These are phyloP conservation scores for Crocinoboletus sp. DNA, from an alignment of 1,284 basidiomycete genomes.

Conservation along the genomic window DNA sequence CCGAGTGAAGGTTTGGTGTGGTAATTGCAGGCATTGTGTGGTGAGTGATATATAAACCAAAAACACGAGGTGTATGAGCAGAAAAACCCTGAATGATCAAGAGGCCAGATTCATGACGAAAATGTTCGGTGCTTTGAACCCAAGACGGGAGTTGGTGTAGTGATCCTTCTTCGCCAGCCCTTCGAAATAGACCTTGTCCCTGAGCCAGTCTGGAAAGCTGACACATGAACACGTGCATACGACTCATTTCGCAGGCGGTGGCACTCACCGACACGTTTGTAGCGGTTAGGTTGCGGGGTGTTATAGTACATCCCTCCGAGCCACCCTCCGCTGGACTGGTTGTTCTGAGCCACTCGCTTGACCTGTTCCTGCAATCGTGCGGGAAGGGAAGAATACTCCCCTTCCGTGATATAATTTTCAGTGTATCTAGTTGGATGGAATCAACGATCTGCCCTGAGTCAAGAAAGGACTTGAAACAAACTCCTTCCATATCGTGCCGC, in stretches of 20 bases:
- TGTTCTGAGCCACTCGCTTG: slow-evolving; percentile 50
- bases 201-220: slow-evolving; percentile 59
- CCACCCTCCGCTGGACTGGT: slow-evolving; percentile 35
- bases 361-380: slow-evolving; percentile 65
- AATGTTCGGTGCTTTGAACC: slow-evolving; percentile 72
- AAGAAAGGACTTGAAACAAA: slow-evolving; percentile 34
- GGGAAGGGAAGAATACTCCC: slow-evolving; percentile 57
- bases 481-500: slow-evolving; percentile 65
- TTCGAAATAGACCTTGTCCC: slow-evolving; percentile 67
- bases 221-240: slow-evolving; percentile 1
- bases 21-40: neutral
- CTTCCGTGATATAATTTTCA: slow-evolving; percentile 60
- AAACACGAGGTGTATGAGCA: slow-evolving; percentile 5
- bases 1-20: neutral
- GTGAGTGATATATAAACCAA: slow-evolving; percentile 9
- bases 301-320: slow-evolving; percentile 41
- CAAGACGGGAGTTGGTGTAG: slow-evolving; percentile 57
- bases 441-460: slow-evolving; percentile 3
- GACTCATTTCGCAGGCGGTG: neutral
- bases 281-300: slow-evolving; percentile 42
- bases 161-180: slow-evolving; percentile 53
- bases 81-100: slow-evolving; percentile 9
- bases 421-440: slow-evolving; percentile 48
- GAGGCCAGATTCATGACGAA: slow-evolving; percentile 53
- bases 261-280: slow-evolving; percentile 55